Evolutionary conservation across 371 early-diverging fungal species (phyloP).

Genomic region (Capillidium rhysosporum): DNA sequence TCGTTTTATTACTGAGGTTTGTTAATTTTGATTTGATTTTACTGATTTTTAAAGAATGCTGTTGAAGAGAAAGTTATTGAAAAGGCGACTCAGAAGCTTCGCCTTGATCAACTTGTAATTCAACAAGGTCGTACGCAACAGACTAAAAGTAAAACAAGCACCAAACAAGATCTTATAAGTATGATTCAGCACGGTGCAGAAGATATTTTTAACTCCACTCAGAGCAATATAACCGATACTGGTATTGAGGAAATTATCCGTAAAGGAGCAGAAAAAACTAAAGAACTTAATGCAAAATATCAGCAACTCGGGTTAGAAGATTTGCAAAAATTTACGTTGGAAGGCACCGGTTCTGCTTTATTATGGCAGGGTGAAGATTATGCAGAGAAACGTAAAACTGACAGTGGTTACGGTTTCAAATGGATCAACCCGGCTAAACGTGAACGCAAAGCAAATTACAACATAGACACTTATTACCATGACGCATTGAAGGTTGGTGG

Average conservation of each 20-base stretch:
- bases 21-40: no score
- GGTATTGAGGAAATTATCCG: conserved; percentile 80
- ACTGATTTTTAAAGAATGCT: conserved; percentile 36
- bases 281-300: conserved; percentile 69
- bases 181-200: conserved; percentile 98
- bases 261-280: conserved; percentile 80
- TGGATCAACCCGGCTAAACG: conserved; percentile 85
- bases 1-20: no score
- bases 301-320: conserved; percentile 77
- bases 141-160: conserved; percentile 9
- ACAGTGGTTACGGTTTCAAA: conserved; percentile 13
- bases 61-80: conserved; percentile 98
- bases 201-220: conserved; percentile 46
- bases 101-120: conserved; percentile 95
- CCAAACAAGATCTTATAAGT: conserved; percentile 68
- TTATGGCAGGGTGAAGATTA: conserved; percentile 95
- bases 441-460: conserved; percentile 70
- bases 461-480: conserved; percentile 73
- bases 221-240: conserved; percentile 28
- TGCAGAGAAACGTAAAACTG: conserved; percentile 1
- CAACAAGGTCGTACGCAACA: conserved; percentile 46
- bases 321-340: conserved; percentile 59
- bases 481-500: conserved; percentile 42
- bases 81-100: conserved; percentile 89
- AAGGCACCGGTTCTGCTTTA: conserved; percentile 52